These are phyloP conservation scores for Plantago elongata DNA, from an alignment of 257 asterid species.

Conservation along the genomic window DNA sequence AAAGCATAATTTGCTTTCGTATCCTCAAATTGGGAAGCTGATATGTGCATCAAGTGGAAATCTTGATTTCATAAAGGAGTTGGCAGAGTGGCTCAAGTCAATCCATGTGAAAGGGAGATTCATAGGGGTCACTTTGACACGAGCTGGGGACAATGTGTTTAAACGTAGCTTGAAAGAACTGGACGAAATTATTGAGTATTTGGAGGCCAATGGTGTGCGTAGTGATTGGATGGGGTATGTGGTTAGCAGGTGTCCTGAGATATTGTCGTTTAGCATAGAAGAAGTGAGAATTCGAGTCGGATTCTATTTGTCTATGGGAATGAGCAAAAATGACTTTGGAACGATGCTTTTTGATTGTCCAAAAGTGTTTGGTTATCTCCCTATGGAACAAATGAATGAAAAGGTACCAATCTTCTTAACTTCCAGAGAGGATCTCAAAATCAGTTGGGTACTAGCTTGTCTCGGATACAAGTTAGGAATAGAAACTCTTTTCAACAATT, in stretches of 20 bases:
- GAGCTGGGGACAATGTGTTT: conserved; percentile 50
- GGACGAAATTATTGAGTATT: conserved; percentile 48
- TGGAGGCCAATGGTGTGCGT: conserved; percentile 73
- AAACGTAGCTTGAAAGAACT: conserved; percentile 53
- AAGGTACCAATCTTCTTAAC: conserved; percentile 43
- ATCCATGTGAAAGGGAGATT: conserved; percentile 75
- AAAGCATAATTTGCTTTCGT: conserved; percentile 78
- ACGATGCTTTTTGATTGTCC: conserved; percentile 94
- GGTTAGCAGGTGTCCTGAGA: conserved; percentile 75
- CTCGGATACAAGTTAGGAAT: too few relatives aligned
- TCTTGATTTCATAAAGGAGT: conserved; percentile 43
- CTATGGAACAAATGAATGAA: conserved; percentile 88
- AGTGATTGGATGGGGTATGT: conserved; percentile 90
- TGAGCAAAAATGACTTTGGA: conserved; percentile 76
- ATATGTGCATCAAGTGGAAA: conserved; percentile 67
- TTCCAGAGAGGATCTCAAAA: too few relatives aligned
- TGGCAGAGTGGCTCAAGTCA: conserved; percentile 76
- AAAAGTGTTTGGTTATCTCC: conserved; percentile 72
- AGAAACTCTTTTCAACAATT: too few relatives aligned
- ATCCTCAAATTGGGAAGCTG: conserved; percentile 84
- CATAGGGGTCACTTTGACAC: conserved; percentile 64
- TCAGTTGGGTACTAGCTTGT: too few relatives aligned
- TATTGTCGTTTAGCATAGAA: conserved; percentile 66
- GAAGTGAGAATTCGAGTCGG: conserved; percentile 54
- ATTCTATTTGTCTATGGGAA: conserved; percentile 73